Evolutionary conservation across 2,329 filamentous ascomycete species (phyloP), one percentile per base, ranked within the genome.

Genomic region (Talaromyces sp.): DNA sequence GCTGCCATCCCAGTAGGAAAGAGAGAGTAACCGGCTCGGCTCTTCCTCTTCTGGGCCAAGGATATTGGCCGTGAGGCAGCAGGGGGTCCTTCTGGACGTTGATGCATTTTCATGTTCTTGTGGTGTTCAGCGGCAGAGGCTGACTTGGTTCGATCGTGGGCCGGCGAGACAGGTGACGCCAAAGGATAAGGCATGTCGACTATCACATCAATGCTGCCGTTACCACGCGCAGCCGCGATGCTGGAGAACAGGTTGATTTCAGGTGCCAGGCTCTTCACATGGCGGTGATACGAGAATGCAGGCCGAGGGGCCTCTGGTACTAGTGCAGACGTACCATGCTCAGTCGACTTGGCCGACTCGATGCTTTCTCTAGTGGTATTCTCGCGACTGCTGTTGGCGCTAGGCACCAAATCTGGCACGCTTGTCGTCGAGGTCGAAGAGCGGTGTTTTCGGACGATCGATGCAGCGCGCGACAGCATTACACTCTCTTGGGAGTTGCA

Each of bases 401-500:
- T 77, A 58, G 77, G 72, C 29, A 79, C 67, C 43, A 80, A 67
- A 50, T 81, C 79, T 0, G 78, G 78, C 17, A 80, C 72, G 61
- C 75, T 79, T 24, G 70, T 73, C 19, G 77, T 77, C 2, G 79
- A 81, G 29, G 77, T 71, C 2, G 77, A 79, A 3, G 78, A 80
- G 58, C 78, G 75, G 64, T 79, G 78, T 59, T 79, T 80, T 53
- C 77, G 76, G 43, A 73, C 75, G 59, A 78, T 74, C 0, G 77
- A 80, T n/a, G 77, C 76, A 9, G 78, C 76, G 46, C 77, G 77
- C 7, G 81, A 83, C 57, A 82, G 72, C 46, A 83, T 77, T 63
- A 83, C 78, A 67, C 81, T 84, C 67, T 84, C 82, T 60, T 84
- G 82, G 5, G 82, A 84, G 68, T 81, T 83, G 64, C 80, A 80